These are phyloP conservation scores for Striga asiatica DNA, from an alignment of 257 asterid species.

Conservation along the genomic window DNA sequence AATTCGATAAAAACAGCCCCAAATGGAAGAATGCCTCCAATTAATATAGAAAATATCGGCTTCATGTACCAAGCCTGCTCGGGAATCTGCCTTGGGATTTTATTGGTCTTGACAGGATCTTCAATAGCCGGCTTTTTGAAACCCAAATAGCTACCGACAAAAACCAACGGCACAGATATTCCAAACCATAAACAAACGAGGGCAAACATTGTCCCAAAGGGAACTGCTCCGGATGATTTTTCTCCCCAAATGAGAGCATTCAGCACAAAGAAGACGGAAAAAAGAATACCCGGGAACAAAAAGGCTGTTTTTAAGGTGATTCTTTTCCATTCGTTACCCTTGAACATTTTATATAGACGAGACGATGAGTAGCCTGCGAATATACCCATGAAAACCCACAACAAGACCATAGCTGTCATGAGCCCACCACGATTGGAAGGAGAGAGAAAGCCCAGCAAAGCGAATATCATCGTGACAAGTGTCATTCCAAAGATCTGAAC, in stretches of 20 bases:
- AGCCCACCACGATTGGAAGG: slow-evolving; percentile 89
- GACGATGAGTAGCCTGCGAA: slow-evolving; percentile 80
- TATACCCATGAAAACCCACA: slow-evolving; percentile 91
- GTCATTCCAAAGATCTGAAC: slow-evolving; percentile 76
- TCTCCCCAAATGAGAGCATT: slow-evolving; percentile 83
- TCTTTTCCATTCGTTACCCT: slow-evolving; percentile 78
- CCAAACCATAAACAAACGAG: slow-evolving; percentile 87
- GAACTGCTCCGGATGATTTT: slow-evolving; percentile 84
- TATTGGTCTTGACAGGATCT: slow-evolving; percentile 81
- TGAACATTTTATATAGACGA: slow-evolving; percentile 70
- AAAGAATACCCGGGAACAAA: slow-evolving; percentile 82
- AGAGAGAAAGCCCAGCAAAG: slow-evolving; percentile 73
- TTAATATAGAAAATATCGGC: slow-evolving; percentile 61
- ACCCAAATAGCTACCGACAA: slow-evolving; percentile 81
- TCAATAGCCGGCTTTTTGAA: slow-evolving; percentile 62
- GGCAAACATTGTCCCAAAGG: slow-evolving; percentile 79
- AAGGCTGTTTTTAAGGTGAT: slow-evolving; percentile 75
- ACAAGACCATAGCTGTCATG: slow-evolving; percentile 87
- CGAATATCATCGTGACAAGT: slow-evolving; percentile 79
- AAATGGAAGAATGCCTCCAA: slow-evolving; percentile 85
- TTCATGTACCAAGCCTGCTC: slow-evolving; percentile 94
- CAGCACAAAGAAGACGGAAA: slow-evolving; percentile 54
- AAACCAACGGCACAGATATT: slow-evolving; percentile 73
- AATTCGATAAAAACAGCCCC: slow-evolving; percentile 90
- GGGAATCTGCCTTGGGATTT: slow-evolving; percentile 77